Evolutionary conservation across 1,139 yeast genomes (phyloP).

Genomic region (Debaryomycetaceae sp.): DNA sequence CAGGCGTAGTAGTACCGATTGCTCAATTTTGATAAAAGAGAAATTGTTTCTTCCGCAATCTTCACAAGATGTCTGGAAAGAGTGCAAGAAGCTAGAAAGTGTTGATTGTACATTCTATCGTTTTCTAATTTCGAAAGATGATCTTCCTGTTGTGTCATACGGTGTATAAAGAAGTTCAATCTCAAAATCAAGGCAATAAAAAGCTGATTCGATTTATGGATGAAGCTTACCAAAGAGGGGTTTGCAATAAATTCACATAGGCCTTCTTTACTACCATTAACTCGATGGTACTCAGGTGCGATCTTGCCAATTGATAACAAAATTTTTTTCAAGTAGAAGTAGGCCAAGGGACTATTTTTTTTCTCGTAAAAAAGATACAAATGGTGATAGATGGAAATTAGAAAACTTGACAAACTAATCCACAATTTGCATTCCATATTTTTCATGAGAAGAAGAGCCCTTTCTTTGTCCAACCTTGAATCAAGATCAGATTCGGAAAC

Average conservation of each 20-base stretch:
- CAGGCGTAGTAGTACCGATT: conserved; percentile 50
- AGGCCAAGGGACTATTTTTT: conserved; percentile 22
- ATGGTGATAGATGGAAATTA: conserved; percentile 34
- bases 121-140: conserved; percentile 15
- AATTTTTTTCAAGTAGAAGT: conserved; percentile 35
- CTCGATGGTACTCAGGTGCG: conserved; percentile 38
- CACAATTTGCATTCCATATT: conserved; percentile 26
- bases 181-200: conserved; percentile 31
- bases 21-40: conserved; percentile 36
- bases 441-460: conserved; percentile 16
- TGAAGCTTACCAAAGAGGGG: conserved; percentile 38
- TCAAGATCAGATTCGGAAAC: conserved; percentile 19
- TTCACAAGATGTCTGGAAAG: conserved; percentile 31
- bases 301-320: conserved; percentile 28
- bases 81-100: conserved; percentile 23
- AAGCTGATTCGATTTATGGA: conserved; percentile 38
- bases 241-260: conserved; percentile 41
- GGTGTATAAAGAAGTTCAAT: conserved; percentile 20
- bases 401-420: conserved; percentile 29
- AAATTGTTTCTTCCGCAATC: conserved; percentile 35
- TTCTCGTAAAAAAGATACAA: conserved; percentile 41
- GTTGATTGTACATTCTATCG: conserved; percentile 16
- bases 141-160: conserved; percentile 12
- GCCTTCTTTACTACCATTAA: conserved; percentile 27
- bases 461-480: conserved; percentile 14